Conservation (phyloP, 1,139 yeast genomes). For the Yamadazyma atmosphaerica region DNA sequence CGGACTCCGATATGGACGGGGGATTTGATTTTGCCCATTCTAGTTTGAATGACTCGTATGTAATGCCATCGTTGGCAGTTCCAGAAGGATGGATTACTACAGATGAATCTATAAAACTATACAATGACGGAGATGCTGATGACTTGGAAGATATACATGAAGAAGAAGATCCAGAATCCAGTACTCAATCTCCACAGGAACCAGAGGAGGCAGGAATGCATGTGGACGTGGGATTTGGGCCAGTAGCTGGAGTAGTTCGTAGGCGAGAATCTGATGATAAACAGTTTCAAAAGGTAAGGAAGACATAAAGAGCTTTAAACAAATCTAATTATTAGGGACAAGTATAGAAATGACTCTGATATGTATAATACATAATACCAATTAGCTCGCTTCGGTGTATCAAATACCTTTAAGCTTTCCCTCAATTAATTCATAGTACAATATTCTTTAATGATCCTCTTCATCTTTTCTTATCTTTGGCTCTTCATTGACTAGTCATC, state of each 20-base stretch:
- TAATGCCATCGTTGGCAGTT: conserved; percentile 17
- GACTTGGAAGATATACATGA: conserved; percentile 28
- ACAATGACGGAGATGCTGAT: conserved; percentile 39
- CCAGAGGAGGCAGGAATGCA: conserved; percentile 40
- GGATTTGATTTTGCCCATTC: conserved; percentile 13
- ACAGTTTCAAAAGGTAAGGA: conserved; percentile 11
- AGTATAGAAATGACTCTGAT: no score
- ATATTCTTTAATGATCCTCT: no score
- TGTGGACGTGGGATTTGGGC: conserved; percentile 43
- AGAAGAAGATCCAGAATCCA: conserved; percentile 13
- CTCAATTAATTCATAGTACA: no score
- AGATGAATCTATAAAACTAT: conserved; percentile 12
- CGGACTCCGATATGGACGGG: conserved; percentile 20
- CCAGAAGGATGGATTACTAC: conserved; percentile 25
- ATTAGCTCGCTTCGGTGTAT: no score
- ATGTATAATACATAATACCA: no score
- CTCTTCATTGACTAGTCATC: no score
- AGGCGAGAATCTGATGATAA: conserved; percentile 26
- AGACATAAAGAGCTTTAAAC: conserved; percentile 1
- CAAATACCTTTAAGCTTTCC: no score
- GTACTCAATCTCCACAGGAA: conserved; percentile 8
- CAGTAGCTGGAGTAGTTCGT: conserved; percentile 33
- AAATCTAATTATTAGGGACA: background rate
- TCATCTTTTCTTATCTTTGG: no score
- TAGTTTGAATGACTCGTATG: conserved; percentile 6